Evolutionary conservation across 331 rosid genomes (phyloP).

Genomic region (Malus hybrid): DNA sequence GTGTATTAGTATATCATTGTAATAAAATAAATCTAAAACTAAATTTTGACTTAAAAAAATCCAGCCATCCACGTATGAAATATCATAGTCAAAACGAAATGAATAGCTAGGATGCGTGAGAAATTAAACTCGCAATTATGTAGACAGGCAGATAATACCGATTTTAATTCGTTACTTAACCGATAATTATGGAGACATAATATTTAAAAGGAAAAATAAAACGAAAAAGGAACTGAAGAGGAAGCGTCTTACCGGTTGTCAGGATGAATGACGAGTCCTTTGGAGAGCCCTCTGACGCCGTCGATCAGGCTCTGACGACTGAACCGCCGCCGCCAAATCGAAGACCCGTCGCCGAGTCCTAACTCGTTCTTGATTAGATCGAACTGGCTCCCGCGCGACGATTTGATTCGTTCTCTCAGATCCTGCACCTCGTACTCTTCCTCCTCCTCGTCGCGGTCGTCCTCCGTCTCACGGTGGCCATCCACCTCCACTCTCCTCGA

Average conservation of each 20-base stretch:
- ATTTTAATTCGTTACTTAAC: neutral
- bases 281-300: conserved; percentile 44
- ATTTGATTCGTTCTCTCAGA: conserved; percentile 43
- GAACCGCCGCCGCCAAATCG: conserved; percentile 30
- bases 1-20: too few relatives aligned
- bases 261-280: conserved; percentile 42
- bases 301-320: conserved; percentile 41
- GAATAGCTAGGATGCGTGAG: too few relatives aligned
- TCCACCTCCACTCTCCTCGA: neutral
- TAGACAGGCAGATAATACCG: neutral
- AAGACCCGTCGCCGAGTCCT: conserved; percentile 12
- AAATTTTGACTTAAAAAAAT: too few relatives aligned
- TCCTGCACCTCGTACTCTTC: conserved; percentile 50
- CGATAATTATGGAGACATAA: neutral
- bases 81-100: too few relatives aligned
- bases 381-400: conserved; percentile 73
- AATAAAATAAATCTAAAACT: too few relatives aligned
- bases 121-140: neutral
- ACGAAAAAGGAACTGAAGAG: neutral
- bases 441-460: conserved; percentile 12
- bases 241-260: conserved; percentile 48
- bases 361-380: conserved; percentile 51
- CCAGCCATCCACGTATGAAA: too few relatives aligned
- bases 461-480: neutral
- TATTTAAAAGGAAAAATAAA: neutral